phyloP scores from a whole-genome alignment of 169 alveolate species.

The Eimeria zaria region DNA sequence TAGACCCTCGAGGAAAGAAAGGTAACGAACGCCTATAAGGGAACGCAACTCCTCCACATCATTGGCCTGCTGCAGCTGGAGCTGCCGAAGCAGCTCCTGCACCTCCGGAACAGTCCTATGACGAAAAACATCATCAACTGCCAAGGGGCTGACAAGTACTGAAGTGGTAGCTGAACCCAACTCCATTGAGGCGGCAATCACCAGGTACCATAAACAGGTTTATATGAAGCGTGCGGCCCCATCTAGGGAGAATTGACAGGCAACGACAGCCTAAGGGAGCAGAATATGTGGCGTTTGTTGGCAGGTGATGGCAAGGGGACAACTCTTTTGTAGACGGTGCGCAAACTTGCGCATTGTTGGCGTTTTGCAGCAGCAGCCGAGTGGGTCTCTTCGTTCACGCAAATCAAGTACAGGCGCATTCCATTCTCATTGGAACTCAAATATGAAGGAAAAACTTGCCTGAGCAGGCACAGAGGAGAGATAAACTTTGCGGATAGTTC shows the following conservation, averaged over 20 bases:
- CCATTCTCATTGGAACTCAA: neutral
- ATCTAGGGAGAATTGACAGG: neutral
- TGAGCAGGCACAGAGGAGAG: neutral
- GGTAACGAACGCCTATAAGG: conserved; percentile 60
- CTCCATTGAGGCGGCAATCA: neutral
- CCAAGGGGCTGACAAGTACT: conserved; percentile 61
- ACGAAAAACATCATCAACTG: conserved; percentile 72
- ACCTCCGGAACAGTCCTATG: conserved; percentile 46
- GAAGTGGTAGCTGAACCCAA: conserved; percentile 4
- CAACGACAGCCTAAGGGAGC: neutral
- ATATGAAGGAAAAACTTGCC: neutral
- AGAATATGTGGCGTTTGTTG: neutral
- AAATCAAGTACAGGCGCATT: neutral
- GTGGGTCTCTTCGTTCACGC: neutral
- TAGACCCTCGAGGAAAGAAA: conserved; percentile 56
- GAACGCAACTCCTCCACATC: conserved; percentile 77
- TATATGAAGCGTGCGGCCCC: neutral
- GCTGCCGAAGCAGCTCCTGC: conserved; percentile 75
- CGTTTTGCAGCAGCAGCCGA: neutral
- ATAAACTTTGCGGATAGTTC: neutral
- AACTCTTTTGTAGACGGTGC: neutral
- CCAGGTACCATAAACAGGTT: neutral
- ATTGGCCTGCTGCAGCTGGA: conserved; percentile 71
- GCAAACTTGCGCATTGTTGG: neutral
- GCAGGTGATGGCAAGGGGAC: neutral